Evolutionary conservation across 31 red algal genomes (phyloP), one percentile per base, ranked within the genome.

Genomic region (Endocladia muricata): DNA sequence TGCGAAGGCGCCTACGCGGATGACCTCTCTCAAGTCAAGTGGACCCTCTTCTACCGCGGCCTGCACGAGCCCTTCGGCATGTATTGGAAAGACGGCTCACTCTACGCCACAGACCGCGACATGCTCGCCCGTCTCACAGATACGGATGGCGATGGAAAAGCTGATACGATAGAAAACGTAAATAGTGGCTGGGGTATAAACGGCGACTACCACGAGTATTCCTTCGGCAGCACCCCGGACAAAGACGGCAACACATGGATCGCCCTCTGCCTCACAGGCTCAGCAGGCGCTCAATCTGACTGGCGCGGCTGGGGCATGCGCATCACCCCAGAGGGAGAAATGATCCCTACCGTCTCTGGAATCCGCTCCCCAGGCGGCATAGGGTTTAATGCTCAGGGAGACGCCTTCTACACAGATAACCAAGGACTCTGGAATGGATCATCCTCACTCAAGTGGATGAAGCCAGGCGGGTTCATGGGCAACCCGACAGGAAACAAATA

Each of bases 21-120:
- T 13, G 41, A 72, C 67, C 41, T 72, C 9, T n/a, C 13, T 39
- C 9, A 72, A 72, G 67, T 72, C 37, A 72, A 47, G 19, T 72
- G 67, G 67, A 56, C 15, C 11, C 9, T 11, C 36, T 55, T 72
- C 13, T 47, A n/a, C 39, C 9, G 15, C 30, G 67, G 67, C 15
- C 36, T 55, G 17, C 67, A 72, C 25, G 67, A 72, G 25, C 67
- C 67, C 37, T 39, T 72, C 15, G 67, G 67, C 8, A 72, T 72
- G 67, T 47, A 26, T 72, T 44, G 15, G 15, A 72, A 72, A 55
- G 67, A 72, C 37, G 67, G 67, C 15, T 72, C 36, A 17, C 67
- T 72, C 39, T 55, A 56, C 67, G 15, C 55, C 37, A 47, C 30
- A 48, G 39, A 72, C 15, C 67, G 67, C 17, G 41, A 47, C 55